Conservation (phyloP, 495 filamentous ascomycete genomes). For the Lasiosphaeriaceae sp. region DNA sequence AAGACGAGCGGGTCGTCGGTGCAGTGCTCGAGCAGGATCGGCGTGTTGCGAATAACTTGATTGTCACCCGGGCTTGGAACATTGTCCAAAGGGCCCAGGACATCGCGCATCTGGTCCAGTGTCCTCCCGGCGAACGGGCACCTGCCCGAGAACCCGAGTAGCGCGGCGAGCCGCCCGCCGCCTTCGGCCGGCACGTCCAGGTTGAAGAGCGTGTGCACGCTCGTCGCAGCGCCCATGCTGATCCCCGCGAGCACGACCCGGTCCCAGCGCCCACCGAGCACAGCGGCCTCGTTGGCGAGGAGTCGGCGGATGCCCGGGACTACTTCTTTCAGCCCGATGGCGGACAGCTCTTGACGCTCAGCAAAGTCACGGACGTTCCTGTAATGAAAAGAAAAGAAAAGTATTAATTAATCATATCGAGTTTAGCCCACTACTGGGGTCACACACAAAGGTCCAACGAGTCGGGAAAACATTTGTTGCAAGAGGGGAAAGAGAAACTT, state of each 20-base stretch:
- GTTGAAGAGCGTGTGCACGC: constrained; percentile 37
- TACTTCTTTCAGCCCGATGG: constrained; percentile 21
- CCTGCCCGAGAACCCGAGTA: constrained; percentile 54
- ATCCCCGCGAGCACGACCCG: constrained; percentile 31
- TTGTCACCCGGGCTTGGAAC: constrained; percentile 10
- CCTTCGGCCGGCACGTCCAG: constrained; percentile 5
- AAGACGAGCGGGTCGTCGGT: constrained; percentile 46
- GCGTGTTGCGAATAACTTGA: constrained; percentile 25
- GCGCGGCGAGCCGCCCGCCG: constrained; percentile 27
- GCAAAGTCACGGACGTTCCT: constrained; percentile 22
- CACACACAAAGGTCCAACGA: too few relatives aligned
- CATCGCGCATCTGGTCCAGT: constrained; percentile 17
- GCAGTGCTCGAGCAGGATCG: constrained; percentile 51
- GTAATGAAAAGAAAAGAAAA: too few relatives aligned
- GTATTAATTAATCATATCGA: too few relatives aligned
- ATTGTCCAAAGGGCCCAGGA: constrained; percentile 15
- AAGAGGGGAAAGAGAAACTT: too few relatives aligned
- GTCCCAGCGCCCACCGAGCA: constrained; percentile 19
- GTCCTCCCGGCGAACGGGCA: constrained; percentile 41
- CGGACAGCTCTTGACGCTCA: constrained; percentile 28
- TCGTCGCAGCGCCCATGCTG: constrained; percentile 40
- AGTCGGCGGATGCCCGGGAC: constrained; percentile 20
- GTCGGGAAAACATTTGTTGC: too few relatives aligned
- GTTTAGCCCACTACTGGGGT: too few relatives aligned
- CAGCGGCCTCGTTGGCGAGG: constrained; percentile 22